Evolutionary conservation across 2,329 filamentous ascomycete genomes (phyloP), one percentile per base, ranked within the genome.

Genomic region (Ascosphaera acerosa): DNA sequence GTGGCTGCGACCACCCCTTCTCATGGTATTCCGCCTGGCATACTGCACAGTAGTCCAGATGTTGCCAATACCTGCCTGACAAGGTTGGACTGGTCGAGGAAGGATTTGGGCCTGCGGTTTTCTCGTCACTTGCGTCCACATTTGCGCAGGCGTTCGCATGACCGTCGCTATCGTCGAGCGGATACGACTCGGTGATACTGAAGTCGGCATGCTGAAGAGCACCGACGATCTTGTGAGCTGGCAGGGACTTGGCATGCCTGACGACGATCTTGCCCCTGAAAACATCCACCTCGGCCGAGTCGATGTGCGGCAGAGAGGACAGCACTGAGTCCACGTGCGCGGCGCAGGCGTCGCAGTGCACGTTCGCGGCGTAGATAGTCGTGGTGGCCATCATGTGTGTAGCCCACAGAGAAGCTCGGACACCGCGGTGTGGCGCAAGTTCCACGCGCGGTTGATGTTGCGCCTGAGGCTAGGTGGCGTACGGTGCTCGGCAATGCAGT

Each of bases 281-380:
- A 19, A 58, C 51, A 14, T 51, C 55, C 34, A 57, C 49, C 33
- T 56, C 50, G 30, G 58, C 42, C 16, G 42, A 37, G 7, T 37
- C 37, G 29, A 56, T 44, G 3, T 52, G 43, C 10, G 41, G 41
- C 4, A 49, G 41, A 26, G 49, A 44, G 1, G 44, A 47, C 1
- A 60, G 43, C n/a, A 57, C 45, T 40, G 55, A 52, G 19, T 49
- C 49, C 29, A 56, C 50, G 38, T 57, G 54, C 29, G 53, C 44
- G 15, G 59, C 53, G 35, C 57, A 60, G 14, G 55, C 59, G 10
- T 55, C 44, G 39, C 57, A 60, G 40, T 60, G 57, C 23, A 60
- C 50, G 35, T 60, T 60, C 35, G 52, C 53, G 31, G 58, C 53
- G 34, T 58, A 51, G 18, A 59, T 50, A 15, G 49, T 42, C 12